Percentiles rank a stretch among this genome's conserved stretches.
These are phyloP conservation scores for Starmerella gropengiesseri DNA, from an alignment of 805 yeast species.

Conservation along the genomic window DNA sequence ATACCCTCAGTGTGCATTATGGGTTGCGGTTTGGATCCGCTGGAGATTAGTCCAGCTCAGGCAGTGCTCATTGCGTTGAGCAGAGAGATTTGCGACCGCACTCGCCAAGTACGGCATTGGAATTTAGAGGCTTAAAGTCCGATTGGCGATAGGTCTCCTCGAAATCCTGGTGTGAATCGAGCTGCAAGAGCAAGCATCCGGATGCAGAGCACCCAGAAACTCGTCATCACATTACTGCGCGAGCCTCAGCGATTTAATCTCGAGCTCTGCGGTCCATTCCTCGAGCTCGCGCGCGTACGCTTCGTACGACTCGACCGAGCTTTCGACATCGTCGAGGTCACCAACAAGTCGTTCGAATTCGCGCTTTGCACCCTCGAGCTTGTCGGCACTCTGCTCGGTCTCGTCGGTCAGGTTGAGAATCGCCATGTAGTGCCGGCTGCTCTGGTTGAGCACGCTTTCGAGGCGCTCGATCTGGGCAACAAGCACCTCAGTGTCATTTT, in stretches of 20 bases:
- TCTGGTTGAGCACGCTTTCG: constrained; percentile 15
- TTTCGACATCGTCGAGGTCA: constrained; percentile 20
- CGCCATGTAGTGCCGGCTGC: constrained; percentile 11
- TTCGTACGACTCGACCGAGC: constrained; percentile 31
- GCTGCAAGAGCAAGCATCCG: too few species aligned
- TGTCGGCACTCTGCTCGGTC: constrained; percentile 22
- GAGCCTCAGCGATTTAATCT: constrained; percentile 30
- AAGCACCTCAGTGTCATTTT: constrained; percentile 19
- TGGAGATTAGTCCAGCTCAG: too few species aligned
- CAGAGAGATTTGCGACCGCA: too few species aligned
- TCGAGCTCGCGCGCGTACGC: constrained; percentile 46
- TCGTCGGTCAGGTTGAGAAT: constrained; percentile 22
- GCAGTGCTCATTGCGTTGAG: too few species aligned
- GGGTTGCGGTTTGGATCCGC: too few species aligned
- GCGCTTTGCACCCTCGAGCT: constrained; percentile 15
- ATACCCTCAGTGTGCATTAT: too few species aligned
- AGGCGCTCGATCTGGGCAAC: constrained; percentile 15
- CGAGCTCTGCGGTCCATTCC: constrained; percentile 48
- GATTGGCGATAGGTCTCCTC: too few species aligned
- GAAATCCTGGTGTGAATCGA: too few species aligned
- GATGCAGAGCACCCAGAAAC: too few species aligned
- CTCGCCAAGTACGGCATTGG: too few species aligned
- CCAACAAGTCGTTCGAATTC: constrained; percentile 4
- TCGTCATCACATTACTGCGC: too few species aligned
- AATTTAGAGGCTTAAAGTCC: too few species aligned